Evolutionary conservation across 495 filamentous ascomycete species (phyloP).

Genomic region (Pseudomonodictys pantanalensis): DNA sequence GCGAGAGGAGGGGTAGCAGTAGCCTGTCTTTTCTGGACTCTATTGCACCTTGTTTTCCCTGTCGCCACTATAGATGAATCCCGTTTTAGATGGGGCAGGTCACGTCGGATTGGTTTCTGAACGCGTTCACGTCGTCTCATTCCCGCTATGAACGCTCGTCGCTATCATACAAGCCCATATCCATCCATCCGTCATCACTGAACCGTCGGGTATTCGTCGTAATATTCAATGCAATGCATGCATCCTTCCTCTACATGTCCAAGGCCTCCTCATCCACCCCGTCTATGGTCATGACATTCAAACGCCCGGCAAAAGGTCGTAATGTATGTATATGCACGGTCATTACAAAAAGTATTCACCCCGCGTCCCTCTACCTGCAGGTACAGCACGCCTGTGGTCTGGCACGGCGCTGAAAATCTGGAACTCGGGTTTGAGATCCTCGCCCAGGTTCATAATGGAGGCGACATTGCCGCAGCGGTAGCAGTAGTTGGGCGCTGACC

Average conservation of each 20-base stretch:
- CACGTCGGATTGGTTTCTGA: too few species aligned
- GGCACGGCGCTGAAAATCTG: conserved; percentile 93
- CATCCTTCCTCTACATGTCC: background rate
- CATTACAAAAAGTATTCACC: conserved; percentile 90
- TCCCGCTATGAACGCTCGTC: background rate
- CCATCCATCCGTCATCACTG: background rate
- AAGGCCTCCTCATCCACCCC: background rate
- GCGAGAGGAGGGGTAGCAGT: too few species aligned
- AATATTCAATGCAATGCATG: conserved; percentile 10
- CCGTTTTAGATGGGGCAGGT: too few species aligned
- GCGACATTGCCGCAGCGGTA: conserved; percentile 97
- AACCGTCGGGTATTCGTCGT: background rate
- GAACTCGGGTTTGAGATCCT: conserved; percentile 81
- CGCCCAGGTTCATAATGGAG: conserved; percentile 89
- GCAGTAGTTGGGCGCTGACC: conserved; percentile 98
- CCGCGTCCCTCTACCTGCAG: conserved; percentile 72
- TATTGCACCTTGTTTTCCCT: too few species aligned
- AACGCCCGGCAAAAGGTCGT: background rate
- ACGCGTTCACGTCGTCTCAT: background rate
- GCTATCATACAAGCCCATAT: conserved; percentile 3
- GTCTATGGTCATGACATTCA: conserved; percentile 22
- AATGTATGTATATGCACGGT: conserved; percentile 23
- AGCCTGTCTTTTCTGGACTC: background rate
- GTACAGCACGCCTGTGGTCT: conserved; percentile 85
- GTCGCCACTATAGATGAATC: too few species aligned